These are phyloP conservation scores for Kalanchoe fedtschenkoi DNA, from an alignment of 164 flowering plant species.

Conservation along the genomic window DNA sequence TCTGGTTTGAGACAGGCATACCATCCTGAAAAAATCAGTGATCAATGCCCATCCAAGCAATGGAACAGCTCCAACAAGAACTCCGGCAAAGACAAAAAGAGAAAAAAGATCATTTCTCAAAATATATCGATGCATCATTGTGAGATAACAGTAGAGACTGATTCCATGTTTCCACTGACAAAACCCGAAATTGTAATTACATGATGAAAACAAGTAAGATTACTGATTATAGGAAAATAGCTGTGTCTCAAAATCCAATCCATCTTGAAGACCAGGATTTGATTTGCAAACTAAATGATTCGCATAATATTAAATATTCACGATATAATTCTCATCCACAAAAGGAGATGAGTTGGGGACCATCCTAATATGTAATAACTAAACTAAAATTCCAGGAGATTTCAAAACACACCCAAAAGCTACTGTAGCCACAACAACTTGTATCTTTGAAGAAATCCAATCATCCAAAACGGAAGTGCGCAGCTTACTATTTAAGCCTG, in stretches of 20 bases:
- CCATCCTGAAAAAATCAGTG: constrained; percentile 56
- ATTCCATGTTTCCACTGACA: background rate
- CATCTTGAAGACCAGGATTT: background rate
- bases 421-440: constrained; percentile 90
- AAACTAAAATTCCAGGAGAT: background rate
- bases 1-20: constrained; percentile 18
- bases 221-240: no score
- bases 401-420: constrained; percentile 71
- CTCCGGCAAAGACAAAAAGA: constrained; percentile 6
- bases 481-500: constrained; percentile 71
- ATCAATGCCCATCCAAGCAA: constrained; percentile 17
- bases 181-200: no score
- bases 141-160: background rate
- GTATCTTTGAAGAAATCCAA: constrained; percentile 83
- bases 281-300: background rate
- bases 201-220: no score
- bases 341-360: background rate
- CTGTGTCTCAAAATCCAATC: background rate
- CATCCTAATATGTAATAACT: background rate
- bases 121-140: background rate
- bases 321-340: background rate
- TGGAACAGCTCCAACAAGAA: constrained; percentile 25
- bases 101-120: background rate
- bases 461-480: constrained; percentile 74
- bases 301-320: background rate